Percentiles rank a stretch among this genome's conserved stretches.
These are phyloP conservation scores for Verticillium longisporum DNA, from an alignment of 2,329 filamentous ascomycete species.

Conservation along the genomic window DNA sequence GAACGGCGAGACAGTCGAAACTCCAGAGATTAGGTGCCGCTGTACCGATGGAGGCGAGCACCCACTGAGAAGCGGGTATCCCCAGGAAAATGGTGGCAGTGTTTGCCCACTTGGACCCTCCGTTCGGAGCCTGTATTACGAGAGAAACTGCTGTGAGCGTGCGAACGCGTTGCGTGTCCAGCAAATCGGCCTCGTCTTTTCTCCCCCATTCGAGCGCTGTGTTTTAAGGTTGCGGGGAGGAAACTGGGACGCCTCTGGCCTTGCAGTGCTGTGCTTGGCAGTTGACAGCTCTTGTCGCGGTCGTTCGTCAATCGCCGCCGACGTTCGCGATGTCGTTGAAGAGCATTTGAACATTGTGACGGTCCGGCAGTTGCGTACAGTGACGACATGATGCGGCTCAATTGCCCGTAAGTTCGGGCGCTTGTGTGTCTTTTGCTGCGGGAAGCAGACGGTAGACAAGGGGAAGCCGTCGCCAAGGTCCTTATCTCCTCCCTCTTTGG, in stretches of 20 bases:
- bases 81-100: neutral
- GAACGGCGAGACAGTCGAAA: neutral
- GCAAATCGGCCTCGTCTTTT: neutral
- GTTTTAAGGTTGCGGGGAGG: conserved; percentile 1
- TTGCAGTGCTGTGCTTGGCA: neutral
- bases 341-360: neutral
- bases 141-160: neutral
- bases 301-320: neutral
- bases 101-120: neutral
- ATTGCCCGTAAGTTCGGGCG: neutral
- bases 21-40: neutral
- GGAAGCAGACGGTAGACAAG: conserved; percentile 1
- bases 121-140: neutral
- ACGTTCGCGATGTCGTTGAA: neutral
- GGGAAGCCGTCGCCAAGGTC: conserved; percentile 3
- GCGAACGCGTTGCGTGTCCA: neutral
- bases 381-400: neutral
- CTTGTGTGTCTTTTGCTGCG: neutral
- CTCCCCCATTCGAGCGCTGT: neutral
- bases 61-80: neutral
- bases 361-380: neutral
- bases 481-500: conserved; percentile 3
- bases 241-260: neutral
- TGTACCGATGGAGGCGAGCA: neutral
- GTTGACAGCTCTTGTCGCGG: neutral